Base-by-base conservation (phyloP, 163 green algal species). In the Dunaliella salina region DNA sequence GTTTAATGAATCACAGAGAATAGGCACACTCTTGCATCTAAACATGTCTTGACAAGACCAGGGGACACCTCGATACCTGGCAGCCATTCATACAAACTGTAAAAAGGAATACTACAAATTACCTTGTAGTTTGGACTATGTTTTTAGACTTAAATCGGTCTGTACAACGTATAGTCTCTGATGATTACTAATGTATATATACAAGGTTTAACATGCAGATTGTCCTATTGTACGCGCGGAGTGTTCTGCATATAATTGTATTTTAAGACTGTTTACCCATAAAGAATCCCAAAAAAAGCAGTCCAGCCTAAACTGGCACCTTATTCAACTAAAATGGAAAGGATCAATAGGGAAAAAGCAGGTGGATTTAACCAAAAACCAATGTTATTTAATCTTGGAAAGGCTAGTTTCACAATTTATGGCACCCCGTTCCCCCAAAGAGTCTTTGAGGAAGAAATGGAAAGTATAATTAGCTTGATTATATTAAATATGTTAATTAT, bases 331-430 rank as follows among this genome's bases (percentile, higher is more conserved):
- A 94, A 86, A 83, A 85, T 85, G 80, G 87, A 92, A 81, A 90
- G 91, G 80, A 93, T 84, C 87, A 93, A 88, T 67, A 93, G 78
- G 87, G 89, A 83, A 50, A 93, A 90, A 86, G 89, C 89, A 46
- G 87, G 88, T 67, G 89, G 91, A 69, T 93, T 85, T 83, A 94
- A 79, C 91, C 91, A 95, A 90, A 95, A 93, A 91, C 89, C 91
- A 87, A 93, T 91, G 86, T 93, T 93, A 79, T 93, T 93, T 83
- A 95, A 67, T 72, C 92, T 88, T 80, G 91, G 91, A 83, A 94
- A 94, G 50, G 89, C 89, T 88, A 94, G n/a, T n/a, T n/a, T n/a
- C n/a, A n/a, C n/a, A n/a, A n/a, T n/a, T n/a, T n/a, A n/a, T n/a
- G n/a, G n/a, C n/a, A n/a, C n/a, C n/a, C n/a, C n/a, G n/a, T n/a